Evolutionary conservation across 345 rosid genomes (phyloP).

Genomic region (Eucalyptus fibrosa): DNA sequence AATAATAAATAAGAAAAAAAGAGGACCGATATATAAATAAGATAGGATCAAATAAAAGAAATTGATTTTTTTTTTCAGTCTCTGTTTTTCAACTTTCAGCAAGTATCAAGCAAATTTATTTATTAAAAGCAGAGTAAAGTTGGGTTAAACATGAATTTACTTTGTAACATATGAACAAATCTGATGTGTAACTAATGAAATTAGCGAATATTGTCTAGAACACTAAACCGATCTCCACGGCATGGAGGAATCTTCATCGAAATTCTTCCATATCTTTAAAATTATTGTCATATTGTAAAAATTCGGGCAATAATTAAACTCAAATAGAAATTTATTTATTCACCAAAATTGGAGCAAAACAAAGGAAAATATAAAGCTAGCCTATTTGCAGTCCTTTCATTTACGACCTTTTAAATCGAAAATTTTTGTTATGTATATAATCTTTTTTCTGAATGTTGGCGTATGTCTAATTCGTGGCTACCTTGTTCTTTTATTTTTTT

Average conservation of each 20-base stretch:
- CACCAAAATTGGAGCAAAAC: too few species aligned
- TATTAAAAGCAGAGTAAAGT: background rate
- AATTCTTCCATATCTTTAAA: background rate
- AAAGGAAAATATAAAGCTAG: too few species aligned
- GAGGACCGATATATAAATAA: background rate
- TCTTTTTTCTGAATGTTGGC: too few species aligned
- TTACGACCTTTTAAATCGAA: too few species aligned
- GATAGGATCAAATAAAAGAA: background rate
- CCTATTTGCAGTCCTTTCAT: background rate
- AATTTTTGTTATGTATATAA: too few species aligned
- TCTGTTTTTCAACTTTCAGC: background rate
- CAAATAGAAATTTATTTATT: too few species aligned
- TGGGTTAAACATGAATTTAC: background rate
- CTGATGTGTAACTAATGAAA: background rate
- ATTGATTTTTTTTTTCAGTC: background rate
- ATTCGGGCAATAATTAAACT: too few species aligned
- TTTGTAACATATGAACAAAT: background rate
- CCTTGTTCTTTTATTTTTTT: background rate
- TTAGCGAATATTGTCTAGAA: background rate
- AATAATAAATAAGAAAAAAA: background rate
- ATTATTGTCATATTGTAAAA: background rate
- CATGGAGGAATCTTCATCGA: background rate
- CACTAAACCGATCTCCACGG: background rate
- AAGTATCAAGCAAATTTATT: background rate
- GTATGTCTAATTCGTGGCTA: background rate